Conservation (phyloP, 495 filamentous ascomycete species). For the Penicillium ochrochloron region DNA sequence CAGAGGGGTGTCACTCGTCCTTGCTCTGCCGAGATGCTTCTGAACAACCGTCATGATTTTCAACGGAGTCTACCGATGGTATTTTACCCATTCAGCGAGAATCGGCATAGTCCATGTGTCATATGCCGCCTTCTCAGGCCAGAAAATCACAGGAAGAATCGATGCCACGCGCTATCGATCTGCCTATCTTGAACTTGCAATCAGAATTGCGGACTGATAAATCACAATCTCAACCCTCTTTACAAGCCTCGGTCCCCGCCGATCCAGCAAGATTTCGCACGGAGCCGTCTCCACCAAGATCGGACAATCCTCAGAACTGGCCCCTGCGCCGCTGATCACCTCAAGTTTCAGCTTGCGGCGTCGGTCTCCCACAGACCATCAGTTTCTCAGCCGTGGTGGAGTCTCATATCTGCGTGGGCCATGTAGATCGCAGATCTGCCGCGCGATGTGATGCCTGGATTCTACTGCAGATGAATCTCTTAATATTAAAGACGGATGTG, state of each 20-base stretch:
- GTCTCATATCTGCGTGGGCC: background rate
- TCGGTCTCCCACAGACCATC: background rate
- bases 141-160: background rate
- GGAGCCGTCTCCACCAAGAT: background rate
- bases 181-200: background rate
- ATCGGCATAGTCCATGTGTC: too few relatives aligned
- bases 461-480: background rate
- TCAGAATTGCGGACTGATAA: background rate
- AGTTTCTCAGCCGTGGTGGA: background rate
- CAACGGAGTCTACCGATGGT: too few relatives aligned
- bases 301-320: background rate
- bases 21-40: too few relatives aligned
- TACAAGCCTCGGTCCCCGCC: background rate
- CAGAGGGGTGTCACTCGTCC: too few relatives aligned
- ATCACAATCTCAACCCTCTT: background rate
- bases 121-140: background rate
- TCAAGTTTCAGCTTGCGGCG: background rate
- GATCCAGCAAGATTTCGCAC: background rate
- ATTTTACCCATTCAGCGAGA: too few relatives aligned
- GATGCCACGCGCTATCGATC: background rate
- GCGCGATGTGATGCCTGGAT: background rate
- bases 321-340: conserved; percentile 4
- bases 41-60: too few relatives aligned
- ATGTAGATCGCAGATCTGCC: background rate
- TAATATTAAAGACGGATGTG: background rate